Evolutionary conservation across 305 asterid species (phyloP).

Genomic region (Caryopteris hybrid): DNA sequence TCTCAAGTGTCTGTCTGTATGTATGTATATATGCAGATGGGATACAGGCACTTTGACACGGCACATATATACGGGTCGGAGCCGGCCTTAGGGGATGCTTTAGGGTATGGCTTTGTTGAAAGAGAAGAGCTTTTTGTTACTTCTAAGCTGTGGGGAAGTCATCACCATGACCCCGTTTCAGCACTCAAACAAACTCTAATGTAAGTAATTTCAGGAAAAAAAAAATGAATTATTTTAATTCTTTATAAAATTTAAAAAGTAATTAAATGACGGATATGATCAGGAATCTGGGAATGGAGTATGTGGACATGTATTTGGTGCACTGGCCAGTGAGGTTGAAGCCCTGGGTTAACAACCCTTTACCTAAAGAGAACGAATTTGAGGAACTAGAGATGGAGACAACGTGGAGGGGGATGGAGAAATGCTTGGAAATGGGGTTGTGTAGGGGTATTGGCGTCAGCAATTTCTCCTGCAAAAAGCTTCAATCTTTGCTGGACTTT

Average conservation of each 20-base stretch:
- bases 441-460: slow-evolving; percentile 81
- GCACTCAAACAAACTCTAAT: slow-evolving; percentile 57
- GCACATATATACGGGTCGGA: slow-evolving; percentile 85
- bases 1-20: not conserved
- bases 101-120: slow-evolving; percentile 32
- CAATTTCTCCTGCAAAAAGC: slow-evolving; percentile 69
- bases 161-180: slow-evolving; percentile 72
- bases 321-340: slow-evolving; percentile 88
- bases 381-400: slow-evolving; percentile 49
- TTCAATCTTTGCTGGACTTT: slow-evolving; percentile 34
- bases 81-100: slow-evolving; percentile 57
- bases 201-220: slow-evolving; percentile 31
- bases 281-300: slow-evolving; percentile 74
- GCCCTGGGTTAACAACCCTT: slow-evolving; percentile 50
- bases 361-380: slow-evolving; percentile 67
- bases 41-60: slow-evolving; percentile 76
- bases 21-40: slow-evolving; percentile 41
- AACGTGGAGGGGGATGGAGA: slow-evolving; percentile 85
- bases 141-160: slow-evolving; percentile 77
- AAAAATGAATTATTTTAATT: too few relatives aligned
- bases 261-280: not conserved
- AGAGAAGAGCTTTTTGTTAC: slow-evolving; percentile 65
- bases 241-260: not conserved
- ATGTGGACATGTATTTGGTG: slow-evolving; percentile 75
- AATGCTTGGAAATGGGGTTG: slow-evolving; percentile 64